These are phyloP conservation scores for Melampsora occidentalis DNA, from an alignment of 1,284 basidiomycete genomes.

Conservation along the genomic window DNA sequence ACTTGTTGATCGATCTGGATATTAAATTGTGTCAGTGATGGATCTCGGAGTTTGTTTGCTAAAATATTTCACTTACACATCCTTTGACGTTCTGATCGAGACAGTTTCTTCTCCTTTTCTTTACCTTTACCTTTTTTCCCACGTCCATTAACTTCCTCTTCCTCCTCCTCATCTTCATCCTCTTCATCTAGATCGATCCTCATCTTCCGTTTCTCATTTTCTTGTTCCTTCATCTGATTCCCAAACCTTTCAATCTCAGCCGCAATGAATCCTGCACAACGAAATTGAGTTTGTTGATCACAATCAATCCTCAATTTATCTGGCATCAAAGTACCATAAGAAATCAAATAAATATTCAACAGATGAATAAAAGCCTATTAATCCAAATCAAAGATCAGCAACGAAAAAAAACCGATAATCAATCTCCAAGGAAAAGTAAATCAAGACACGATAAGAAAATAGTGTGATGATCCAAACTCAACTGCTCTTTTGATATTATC, in stretches of 20 bases:
- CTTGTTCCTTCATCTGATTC: constrained; percentile 39
- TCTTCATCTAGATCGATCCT: background rate
- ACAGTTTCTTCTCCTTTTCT: too few relatives aligned
- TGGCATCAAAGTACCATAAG: constrained; percentile 31
- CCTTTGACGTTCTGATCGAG: too few relatives aligned
- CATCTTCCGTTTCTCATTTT: background rate
- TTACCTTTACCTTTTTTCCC: background rate
- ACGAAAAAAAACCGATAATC: background rate
- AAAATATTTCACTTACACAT: too few relatives aligned
- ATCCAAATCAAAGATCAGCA: background rate
- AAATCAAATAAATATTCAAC: constrained; percentile 40
- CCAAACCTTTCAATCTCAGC: constrained; percentile 49
- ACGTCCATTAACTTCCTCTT: background rate
- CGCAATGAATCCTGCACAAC: constrained; percentile 48
- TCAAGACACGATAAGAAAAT: background rate
- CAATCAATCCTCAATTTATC: constrained; percentile 47
- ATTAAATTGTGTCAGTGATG: too few relatives aligned
- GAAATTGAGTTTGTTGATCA: constrained; percentile 48
- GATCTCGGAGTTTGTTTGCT: too few relatives aligned
- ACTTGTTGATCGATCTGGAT: background rate
- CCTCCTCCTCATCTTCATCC: constrained; percentile 29
- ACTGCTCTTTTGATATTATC: constrained; percentile 22
- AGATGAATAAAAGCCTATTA: constrained; percentile 39
- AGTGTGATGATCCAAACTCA: background rate
- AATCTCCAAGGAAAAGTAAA: background rate